Base-by-base conservation (phyloP, 164 flowering plant genomes). In the Cinnamomum micranthum region DNA sequence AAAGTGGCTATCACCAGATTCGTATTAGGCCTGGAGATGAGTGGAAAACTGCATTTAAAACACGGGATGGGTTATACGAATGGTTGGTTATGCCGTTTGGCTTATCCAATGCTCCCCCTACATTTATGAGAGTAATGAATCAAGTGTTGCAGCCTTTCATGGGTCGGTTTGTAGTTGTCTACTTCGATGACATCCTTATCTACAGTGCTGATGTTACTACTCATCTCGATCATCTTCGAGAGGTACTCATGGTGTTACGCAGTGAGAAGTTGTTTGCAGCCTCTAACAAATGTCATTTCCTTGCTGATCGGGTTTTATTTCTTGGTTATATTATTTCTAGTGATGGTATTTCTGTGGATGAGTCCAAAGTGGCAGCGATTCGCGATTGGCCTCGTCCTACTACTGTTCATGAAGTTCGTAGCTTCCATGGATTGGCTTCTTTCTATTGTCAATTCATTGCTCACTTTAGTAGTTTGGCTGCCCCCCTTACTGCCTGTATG, bases 31-130 rank as follows among this genome's bases (percentile, higher is more conserved):
- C 27, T 27, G 78, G 74, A 27, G 70, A 65, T 65, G 58, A 76
- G 50, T 76, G 70, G 58, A 71, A 71, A n/a, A 76, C 52, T 2
- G 35, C 47, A 1, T 66, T 76, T 55, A 71, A 76, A 23, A 71
- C 55, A 19, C 47, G 10, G 2, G 24, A 71, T n/a, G 70, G 70
- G 4, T n/a, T 65, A 4, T 71, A 76, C 7, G 65, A 76, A n/a
- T 65, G 55, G 74, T 23, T 76, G 4, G 74, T 71, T 1, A 51
- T 76, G 69, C 70, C 73, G 6, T 76, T 76, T 17, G 64, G 28
- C 13, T 25, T 76, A 6, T 76, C 51, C 25, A 75, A 71, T 31
- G 70, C 78, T 0, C 77, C 52, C 3, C 51, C 24, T 52, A 71
- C 63, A 14, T 63, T 64, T 27, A 70, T 69, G 63, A 4, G 70